phyloP scores from a whole-genome alignment of 441 rosid species.

The Lepidium campestre region DNA sequence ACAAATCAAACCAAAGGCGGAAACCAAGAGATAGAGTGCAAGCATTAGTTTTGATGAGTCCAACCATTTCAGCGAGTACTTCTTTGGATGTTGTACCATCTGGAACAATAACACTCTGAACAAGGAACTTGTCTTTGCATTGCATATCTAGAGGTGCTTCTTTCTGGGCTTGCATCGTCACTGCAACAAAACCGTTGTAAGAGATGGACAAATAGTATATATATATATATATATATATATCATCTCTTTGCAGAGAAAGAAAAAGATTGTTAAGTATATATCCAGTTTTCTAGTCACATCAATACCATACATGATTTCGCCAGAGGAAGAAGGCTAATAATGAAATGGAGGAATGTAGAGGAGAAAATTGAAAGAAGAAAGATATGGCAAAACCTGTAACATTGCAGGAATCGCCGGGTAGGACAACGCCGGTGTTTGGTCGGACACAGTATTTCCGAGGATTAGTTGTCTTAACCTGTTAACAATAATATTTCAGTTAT shows the following conservation, averaged over 20 bases:
- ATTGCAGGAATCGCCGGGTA: conserved; percentile 58
- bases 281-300: no score
- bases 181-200: conserved; percentile 24
- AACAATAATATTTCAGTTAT: not conserved
- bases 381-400: conserved; percentile 40
- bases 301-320: no score
- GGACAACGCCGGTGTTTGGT: conserved; percentile 65
- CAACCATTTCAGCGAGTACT: conserved; percentile 60
- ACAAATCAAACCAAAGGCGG: not conserved
- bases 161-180: conserved; percentile 89
- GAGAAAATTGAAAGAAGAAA: no score
- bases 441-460: conserved; percentile 80
- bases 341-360: not conserved
- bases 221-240: no score
- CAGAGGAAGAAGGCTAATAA: no score
- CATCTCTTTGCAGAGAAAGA: no score
- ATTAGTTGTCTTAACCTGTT: conserved; percentile 77
- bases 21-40: not conserved
- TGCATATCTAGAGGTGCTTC: conserved; percentile 79
- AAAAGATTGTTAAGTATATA: no score
- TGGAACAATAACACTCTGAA: conserved; percentile 62
- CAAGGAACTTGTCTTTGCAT: conserved; percentile 88
- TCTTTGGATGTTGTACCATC: conserved; percentile 54
- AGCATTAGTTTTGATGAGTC: not conserved
- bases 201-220: no score